These are phyloP conservation scores for Diplodia scrobiculata DNA, from an alignment of 2,329 filamentous ascomycete genomes.

Conservation along the genomic window DNA sequence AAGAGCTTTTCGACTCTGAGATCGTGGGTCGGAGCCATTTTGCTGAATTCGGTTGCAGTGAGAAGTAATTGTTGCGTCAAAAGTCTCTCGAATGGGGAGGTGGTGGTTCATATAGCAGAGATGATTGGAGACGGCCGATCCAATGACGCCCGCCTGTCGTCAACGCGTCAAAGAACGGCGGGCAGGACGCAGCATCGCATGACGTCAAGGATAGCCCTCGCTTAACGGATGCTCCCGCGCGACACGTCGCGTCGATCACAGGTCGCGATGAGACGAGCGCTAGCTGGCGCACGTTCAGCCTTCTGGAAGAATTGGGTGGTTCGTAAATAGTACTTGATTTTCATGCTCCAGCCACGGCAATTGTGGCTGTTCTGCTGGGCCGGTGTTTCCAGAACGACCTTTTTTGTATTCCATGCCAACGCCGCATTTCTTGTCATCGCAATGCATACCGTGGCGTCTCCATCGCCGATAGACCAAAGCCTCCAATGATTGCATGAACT, in stretches of 20 bases:
- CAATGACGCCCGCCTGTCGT: constrained; percentile 1
- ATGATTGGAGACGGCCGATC: constrained; percentile 4
- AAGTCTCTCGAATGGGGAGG: neutral
- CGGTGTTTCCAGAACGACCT: neutral
- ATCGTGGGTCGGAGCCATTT: constrained; percentile 51
- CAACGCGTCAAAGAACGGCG: constrained; percentile 1
- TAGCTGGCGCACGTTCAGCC: constrained; percentile 5
- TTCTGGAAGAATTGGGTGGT: constrained; percentile 10
- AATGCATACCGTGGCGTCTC: neutral
- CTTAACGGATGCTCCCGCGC: constrained; percentile 19
- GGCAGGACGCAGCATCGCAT: neutral
- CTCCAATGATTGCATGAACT: neutral
- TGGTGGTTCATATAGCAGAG: neutral
- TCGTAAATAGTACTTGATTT: constrained; percentile 13
- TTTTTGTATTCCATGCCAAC: constrained; percentile 2
- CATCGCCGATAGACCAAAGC: neutral
- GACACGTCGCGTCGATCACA: constrained; percentile 21
- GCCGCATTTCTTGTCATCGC: neutral
- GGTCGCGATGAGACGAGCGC: neutral
- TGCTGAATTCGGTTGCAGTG: neutral
- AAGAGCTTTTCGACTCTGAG: constrained; percentile 58
- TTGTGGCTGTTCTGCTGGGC: constrained; percentile 2
- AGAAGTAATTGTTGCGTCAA: neutral
- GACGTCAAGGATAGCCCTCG: constrained; percentile 20
- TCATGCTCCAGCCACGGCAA: constrained; percentile 1